Evolutionary conservation across 192 early-diverging fungal species (phyloP).

Genomic region (Coemansia sp.): DNA sequence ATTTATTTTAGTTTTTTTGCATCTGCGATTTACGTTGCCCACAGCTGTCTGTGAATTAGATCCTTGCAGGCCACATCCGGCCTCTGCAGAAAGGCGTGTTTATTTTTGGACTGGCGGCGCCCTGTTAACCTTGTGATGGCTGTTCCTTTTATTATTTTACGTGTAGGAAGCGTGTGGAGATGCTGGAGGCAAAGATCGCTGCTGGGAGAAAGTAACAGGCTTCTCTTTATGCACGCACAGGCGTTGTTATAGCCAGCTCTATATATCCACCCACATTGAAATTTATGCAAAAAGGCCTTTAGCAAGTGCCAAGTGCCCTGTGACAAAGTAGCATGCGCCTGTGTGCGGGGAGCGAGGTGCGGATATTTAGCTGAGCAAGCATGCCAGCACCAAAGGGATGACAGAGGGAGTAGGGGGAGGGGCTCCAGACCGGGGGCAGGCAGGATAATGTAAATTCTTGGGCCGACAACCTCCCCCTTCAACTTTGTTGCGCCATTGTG

Average conservation of each 20-base stretch:
- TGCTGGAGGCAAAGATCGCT: slow-evolving; percentile 38
- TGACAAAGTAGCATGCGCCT: neutral
- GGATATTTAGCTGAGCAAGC: neutral
- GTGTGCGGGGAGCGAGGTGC: neutral
- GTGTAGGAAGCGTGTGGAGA: slow-evolving; percentile 41
- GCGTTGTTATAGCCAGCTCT: neutral
- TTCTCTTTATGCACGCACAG: slow-evolving; percentile 2
- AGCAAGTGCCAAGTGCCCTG: neutral
- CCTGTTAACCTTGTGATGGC: neutral
- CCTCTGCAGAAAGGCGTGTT: neutral
- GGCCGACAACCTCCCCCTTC: neutral
- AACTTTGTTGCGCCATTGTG: neutral
- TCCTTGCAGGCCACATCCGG: neutral
- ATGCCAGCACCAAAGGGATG: neutral
- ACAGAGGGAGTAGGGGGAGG: neutral
- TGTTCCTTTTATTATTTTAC: neutral
- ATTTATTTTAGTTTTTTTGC: slow-evolving; percentile 1
- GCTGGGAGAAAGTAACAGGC: slow-evolving; percentile 12
- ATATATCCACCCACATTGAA: neutral
- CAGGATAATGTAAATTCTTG: neutral
- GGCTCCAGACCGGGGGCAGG: slow-evolving; percentile 1
- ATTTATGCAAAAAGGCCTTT: neutral
- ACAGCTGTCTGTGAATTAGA: neutral
- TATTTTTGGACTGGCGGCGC: slow-evolving; percentile 2
- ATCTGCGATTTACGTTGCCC: neutral